Conservation (phyloP, 495 filamentous ascomycete genomes). For the Daldinia concentrica region DNA sequence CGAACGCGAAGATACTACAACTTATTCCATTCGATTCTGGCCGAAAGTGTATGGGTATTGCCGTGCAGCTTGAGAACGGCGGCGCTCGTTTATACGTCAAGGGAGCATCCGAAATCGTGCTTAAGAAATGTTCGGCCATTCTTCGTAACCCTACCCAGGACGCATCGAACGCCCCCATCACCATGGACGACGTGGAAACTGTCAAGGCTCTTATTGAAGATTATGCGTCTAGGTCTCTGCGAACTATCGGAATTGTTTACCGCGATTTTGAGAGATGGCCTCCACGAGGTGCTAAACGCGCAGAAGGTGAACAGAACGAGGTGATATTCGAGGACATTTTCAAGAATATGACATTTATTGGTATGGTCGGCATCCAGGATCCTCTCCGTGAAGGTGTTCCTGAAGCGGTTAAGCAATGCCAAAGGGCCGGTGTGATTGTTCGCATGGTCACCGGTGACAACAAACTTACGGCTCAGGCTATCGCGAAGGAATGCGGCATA, state of each 20-base stretch:
- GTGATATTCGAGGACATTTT: constrained; percentile 83
- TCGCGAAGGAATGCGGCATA: constrained; percentile 85
- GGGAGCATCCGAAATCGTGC: constrained; percentile 88
- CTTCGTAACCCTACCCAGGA: constrained; percentile 74
- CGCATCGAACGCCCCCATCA: constrained; percentile 63
- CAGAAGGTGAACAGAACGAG: constrained; percentile 74
- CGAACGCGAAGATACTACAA: constrained; percentile 73
- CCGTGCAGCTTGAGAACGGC: constrained; percentile 71
- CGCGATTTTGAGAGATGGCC: constrained; percentile 92
- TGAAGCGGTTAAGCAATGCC: constrained; percentile 76
- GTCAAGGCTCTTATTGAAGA: constrained; percentile 72
- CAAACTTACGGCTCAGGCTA: constrained; percentile 80
- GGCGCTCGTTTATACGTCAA: constrained; percentile 79
- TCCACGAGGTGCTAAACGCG: constrained; percentile 69
- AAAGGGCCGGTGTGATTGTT: constrained; percentile 80
- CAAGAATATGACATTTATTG: constrained; percentile 74
- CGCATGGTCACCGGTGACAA: constrained; percentile 96
- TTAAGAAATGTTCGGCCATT: constrained; percentile 74
- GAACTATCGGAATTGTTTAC: constrained; percentile 88
- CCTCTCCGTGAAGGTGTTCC: constrained; percentile 83
- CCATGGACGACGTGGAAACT: constrained; percentile 64
- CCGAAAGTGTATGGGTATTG: constrained; percentile 88
- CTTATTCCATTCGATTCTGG: constrained; percentile 86
- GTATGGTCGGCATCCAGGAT: constrained; percentile 88
- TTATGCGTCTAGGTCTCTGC: constrained; percentile 83